Base-by-base conservation (phyloP, 345 rosid species). In the Clausena lansium region DNA sequence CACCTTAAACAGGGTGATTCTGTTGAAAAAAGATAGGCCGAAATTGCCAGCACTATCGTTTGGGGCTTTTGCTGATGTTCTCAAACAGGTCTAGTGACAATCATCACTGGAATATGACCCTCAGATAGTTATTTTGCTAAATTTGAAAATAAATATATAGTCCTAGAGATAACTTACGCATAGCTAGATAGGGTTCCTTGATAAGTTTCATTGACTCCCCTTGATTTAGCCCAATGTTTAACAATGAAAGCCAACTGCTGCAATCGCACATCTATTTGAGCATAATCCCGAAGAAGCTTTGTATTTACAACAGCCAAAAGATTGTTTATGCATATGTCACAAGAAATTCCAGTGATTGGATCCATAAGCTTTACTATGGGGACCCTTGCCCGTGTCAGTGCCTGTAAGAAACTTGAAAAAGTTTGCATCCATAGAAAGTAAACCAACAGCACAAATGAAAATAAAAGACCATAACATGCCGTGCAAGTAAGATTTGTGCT, bases 331-430 rank as follows among this genome's bases (percentile, higher is more conserved):
- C 99, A 94, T 77, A 96, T 94, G 82, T 96, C 98, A 85, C 98
- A 91, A n/a, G 97, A 91, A 65, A 96, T 90, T 73, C 92, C 97
- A 79, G 97, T 92, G 19, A 67, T 90, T 2, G 98, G 98, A 89
- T 96, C 99, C 97, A 89, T 96, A 32, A 96, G 97, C 89, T 94
- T 96, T 70, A 94, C 99, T 79, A 96, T 89, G 33, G 99, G 99
- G 45, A 96, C 98, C 86, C 99, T 90, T 55, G 99, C 99, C 70
- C 94, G 90, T 9, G 97, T 90, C 54, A 96, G 74, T 60, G 99
- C 97, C 98, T 96, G 88, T 13, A 55, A 67, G 24, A 54, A n/a
- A 76, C 35, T 76, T 54, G 63, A 13, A 27, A 30, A 77, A 67
- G 60, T 61, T 27, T 78, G 55, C n/a, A 64, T 65, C 39, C 27